These are phyloP conservation scores for Thermochaetoides thermophila DNA, from an alignment of 495 filamentous ascomycete genomes.

Conservation along the genomic window DNA sequence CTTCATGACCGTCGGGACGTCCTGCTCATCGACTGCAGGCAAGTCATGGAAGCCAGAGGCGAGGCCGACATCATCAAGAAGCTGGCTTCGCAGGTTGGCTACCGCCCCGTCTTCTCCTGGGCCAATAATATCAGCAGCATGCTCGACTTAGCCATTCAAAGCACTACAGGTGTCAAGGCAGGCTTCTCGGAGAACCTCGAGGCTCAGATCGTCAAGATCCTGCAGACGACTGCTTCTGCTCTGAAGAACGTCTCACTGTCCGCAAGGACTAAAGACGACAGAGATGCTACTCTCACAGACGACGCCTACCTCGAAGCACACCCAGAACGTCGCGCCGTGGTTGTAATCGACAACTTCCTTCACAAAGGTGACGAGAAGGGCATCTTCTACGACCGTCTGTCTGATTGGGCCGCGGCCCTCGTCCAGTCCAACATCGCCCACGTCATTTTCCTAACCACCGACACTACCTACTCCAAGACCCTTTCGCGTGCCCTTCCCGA, in stretches of 20 bases:
- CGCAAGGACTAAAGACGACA: constrained; percentile 50
- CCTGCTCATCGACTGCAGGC: constrained; percentile 87
- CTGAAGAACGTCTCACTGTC: constrained; percentile 63
- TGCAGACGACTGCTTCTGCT: constrained; percentile 70
- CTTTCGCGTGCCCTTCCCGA: constrained; percentile 79
- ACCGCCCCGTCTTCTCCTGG: constrained; percentile 89
- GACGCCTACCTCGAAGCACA: constrained; percentile 89
- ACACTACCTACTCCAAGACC: constrained; percentile 77
- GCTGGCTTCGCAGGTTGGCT: constrained; percentile 75
- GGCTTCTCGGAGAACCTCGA: constrained; percentile 93
- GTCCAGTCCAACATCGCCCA: constrained; percentile 84
- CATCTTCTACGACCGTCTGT: constrained; percentile 76
- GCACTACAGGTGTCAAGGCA: constrained; percentile 85
- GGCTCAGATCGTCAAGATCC: constrained; percentile 80
- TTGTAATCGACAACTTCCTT: constrained; percentile 90
- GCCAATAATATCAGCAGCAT: constrained; percentile 88
- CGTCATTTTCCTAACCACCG: constrained; percentile 91
- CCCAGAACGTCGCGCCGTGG: constrained; percentile 67
- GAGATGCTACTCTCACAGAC: constrained; percentile 56
- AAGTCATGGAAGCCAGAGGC: constrained; percentile 79
- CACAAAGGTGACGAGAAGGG: constrained; percentile 58
- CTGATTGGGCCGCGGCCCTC: constrained; percentile 83
- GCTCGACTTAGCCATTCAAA: constrained; percentile 81
- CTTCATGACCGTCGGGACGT: constrained; percentile 64
- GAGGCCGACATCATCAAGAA: constrained; percentile 76